Base-by-base conservation (phyloP, 495 filamentous ascomycete genomes). In the Xylaria bambusicola region DNA sequence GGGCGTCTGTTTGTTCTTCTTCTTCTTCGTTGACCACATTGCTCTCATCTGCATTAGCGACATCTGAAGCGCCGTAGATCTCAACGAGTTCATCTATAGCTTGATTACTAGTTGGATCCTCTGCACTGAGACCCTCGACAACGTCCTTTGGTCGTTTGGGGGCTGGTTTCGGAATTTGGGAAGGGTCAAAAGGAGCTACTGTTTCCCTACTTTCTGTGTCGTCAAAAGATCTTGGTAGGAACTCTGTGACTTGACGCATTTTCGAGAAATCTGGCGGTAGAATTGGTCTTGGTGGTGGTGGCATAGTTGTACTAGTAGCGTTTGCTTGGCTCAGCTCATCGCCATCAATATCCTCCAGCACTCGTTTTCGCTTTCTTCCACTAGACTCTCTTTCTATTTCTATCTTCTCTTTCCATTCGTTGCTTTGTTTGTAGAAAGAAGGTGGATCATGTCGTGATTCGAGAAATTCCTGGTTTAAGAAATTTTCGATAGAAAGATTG, bases 401-500 rank as follows among this genome's bases (percentile, higher is more conserved):
- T 42, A 73, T 77, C 71, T 64, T 84, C 69, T 72, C 82, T 74
- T 72, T 76, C 70, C 64, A 81, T 57, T 82, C 76, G 17, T 74
- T 67, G 1, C 74, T 78, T 29, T 86, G 81, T 59, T 89, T 80
- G 61, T 88, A 88, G 66, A 94, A 88, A 7, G 88, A 86, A 1
- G 94, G 94, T 0, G 94, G 95, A 68, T 96, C 90, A 40, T 88
- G 85, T 2, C 75, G 67, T 10, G 72, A 69, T 33, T 75, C 71
- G 44, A 84, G 80, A 31, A 79, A 77, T 27, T 79, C 69, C 17
- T 84, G 83, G 23, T 84, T 86, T 31, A 91, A 79, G 62, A 98
- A 98, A 66, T 97, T 88, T 44, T 92, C 86, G 5, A 98, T 88
- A 0, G 91, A 93, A 64, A 97, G 77, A 38, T 82, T 81, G 38